Conservation (phyloP, 331 rosid species). For the Malus hybrid region DNA sequence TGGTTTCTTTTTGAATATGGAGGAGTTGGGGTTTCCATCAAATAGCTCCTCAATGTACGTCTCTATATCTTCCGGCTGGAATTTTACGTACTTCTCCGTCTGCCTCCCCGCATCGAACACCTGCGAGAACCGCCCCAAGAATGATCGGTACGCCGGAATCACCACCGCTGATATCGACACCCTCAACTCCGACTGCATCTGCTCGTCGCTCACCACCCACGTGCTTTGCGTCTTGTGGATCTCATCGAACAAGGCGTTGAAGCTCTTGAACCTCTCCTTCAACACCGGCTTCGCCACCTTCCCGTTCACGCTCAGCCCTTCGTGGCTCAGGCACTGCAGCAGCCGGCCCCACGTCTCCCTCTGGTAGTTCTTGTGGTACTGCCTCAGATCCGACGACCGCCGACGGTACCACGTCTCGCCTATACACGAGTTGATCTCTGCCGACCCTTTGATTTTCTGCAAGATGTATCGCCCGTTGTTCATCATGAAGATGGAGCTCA, state of each 20-base stretch:
- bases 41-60: slow-evolving; percentile 58
- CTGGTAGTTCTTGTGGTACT: slow-evolving; percentile 64
- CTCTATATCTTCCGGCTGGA: slow-evolving; percentile 72
- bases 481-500: slow-evolving; percentile 73
- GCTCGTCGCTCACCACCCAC: slow-evolving; percentile 78
- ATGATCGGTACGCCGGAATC: slow-evolving; percentile 68
- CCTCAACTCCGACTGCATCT: slow-evolving; percentile 76
- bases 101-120: slow-evolving; percentile 63
- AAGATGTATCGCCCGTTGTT: slow-evolving; percentile 78
- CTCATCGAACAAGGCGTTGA: slow-evolving; percentile 62
- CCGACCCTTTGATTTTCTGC: slow-evolving; percentile 56
- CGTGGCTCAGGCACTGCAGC: slow-evolving; percentile 36
- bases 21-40: slow-evolving; percentile 50
- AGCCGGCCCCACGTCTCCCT: slow-evolving; percentile 66
- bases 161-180: slow-evolving; percentile 64
- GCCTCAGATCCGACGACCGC: slow-evolving; percentile 53
- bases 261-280: slow-evolving; percentile 78
- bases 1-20: slow-evolving; percentile 41
- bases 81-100: slow-evolving; percentile 69
- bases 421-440: slow-evolving; percentile 40
- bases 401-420: slow-evolving; percentile 61
- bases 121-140: slow-evolving; percentile 62
- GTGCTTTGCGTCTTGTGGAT: slow-evolving; percentile 68
- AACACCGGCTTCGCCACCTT: slow-evolving; percentile 60
- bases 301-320: slow-evolving; percentile 51